Conservation (phyloP, 345 rosid genomes). For the Conringia planisiliqua region DNA sequence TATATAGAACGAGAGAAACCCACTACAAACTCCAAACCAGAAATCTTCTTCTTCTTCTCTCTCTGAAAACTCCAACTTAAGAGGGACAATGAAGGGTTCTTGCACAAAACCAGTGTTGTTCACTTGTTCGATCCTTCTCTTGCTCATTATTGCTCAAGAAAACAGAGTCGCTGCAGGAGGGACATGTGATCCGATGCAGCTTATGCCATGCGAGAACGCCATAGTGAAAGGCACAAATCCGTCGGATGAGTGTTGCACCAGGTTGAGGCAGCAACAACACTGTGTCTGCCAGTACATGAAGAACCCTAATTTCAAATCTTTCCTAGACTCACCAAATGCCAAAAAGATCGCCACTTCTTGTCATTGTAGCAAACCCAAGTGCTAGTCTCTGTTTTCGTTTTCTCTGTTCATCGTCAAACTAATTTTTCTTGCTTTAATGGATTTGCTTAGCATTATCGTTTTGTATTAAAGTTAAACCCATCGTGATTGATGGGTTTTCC, state of each 20-base stretch:
- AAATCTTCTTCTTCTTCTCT: neutral
- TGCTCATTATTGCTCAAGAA: slow-evolving; percentile 44
- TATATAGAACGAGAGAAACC: slow-evolving; percentile 13
- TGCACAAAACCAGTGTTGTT: slow-evolving; percentile 33
- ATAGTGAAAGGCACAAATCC: slow-evolving; percentile 54
- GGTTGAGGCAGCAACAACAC: slow-evolving; percentile 67
- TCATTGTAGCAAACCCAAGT: slow-evolving; percentile 72
- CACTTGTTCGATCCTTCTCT: slow-evolving; percentile 33
- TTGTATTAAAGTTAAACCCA: neutral
- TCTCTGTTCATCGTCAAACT: neutral
- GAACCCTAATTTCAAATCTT: slow-evolving; percentile 57
- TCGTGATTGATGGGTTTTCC: neutral
- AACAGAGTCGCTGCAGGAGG: slow-evolving; percentile 40
- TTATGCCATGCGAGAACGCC: slow-evolving; percentile 65
- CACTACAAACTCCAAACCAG: slow-evolving; percentile 15
- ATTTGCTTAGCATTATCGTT: neutral
- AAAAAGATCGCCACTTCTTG: slow-evolving; percentile 70
- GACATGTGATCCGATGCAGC: slow-evolving; percentile 57
- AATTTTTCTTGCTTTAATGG: neutral
- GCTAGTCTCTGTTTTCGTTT: slow-evolving; percentile 35
- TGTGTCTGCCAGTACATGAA: slow-evolving; percentile 78
- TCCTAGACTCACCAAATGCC: slow-evolving; percentile 73
- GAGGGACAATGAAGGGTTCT: slow-evolving; percentile 47
- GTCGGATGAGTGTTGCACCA: slow-evolving; percentile 56
- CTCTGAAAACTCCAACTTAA: neutral